Evolutionary conservation across 768 basidiomycete genomes (phyloP), one percentile per base, ranked within the genome.

Genomic region (Kwoniella sp.): DNA sequence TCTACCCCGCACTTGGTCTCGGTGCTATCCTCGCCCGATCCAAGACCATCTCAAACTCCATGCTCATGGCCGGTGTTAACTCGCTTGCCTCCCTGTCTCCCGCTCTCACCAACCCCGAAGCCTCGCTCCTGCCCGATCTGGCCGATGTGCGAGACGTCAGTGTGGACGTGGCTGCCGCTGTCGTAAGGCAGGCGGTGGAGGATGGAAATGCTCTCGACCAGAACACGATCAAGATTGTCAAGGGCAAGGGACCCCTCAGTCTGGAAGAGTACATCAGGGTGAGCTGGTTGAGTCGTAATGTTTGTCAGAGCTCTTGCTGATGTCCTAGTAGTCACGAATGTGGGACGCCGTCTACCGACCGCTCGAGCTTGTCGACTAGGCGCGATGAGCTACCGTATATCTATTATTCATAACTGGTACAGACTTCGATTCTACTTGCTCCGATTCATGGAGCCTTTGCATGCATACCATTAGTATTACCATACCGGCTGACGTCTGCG

Each of bases 1-100:
- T 90, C 43, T 90, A 89, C 72, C 88, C 89, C 3, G 89, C 87
- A 22, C 80, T 91, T 27, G 88, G 88, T 6, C 83, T 87, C 54
- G 89, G 89, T 10, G 80, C 86, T 32, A 83, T 90, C 62, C 76
- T 89, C 22, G 77, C 83, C 15, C 78, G 84, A 56, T 83, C 87
- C 0, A 77, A 81, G 3, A 75, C 73, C 3, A 79, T 92, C 59
- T 84, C 86, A 3, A 86, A 88, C 69, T 80, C 79, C 7, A 90
- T 92, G 89, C 85, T 92, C 70, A 83, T 89, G 56, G 87, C 86
- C 3, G 88, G 86, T 22, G 84, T 87, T 0, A 79, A 78, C 33
- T 82, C 84, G 9, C 84, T 92, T 37, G 87, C 89, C 0, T 76
- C 80, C 5, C 82, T 90, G 43, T 84, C 88, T 0, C 89, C 89